These are phyloP conservation scores for Aspergillus sp. DNA, from an alignment of 2,329 filamentous ascomycete species.

Conservation along the genomic window DNA sequence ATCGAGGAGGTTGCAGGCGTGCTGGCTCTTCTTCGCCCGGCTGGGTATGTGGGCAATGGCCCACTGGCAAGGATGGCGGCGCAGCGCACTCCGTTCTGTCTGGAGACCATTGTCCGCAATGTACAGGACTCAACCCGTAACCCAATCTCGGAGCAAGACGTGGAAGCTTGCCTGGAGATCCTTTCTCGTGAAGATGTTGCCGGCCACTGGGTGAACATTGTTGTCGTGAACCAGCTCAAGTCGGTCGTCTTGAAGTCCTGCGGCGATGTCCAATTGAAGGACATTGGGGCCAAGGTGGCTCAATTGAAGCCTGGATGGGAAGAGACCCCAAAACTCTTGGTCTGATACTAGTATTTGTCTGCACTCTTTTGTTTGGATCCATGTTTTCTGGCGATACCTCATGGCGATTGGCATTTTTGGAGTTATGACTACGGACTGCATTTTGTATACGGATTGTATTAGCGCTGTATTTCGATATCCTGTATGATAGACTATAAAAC, in stretches of 20 bases:
- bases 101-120: conserved; percentile 63
- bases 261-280: conserved; percentile 34
- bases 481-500: conserved; percentile 5
- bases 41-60: conserved; percentile 32
- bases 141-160: conserved; percentile 51
- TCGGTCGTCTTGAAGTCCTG: conserved; percentile 49
- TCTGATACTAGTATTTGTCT: conserved; percentile 6
- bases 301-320: conserved; percentile 29
- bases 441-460: conserved; percentile 16
- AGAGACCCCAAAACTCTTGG: conserved; percentile 14
- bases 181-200: conserved; percentile 49
- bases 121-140: conserved; percentile 64
- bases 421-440: conserved; percentile 24
- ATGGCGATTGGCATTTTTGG: conserved; percentile 25
- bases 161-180: conserved; percentile 48
- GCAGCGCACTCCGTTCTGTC: conserved; percentile 63
- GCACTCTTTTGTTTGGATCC: conserved; percentile 7
- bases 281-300: conserved; percentile 34
- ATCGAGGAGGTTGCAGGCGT: conserved; percentile 68
- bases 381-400: conserved; percentile 18
- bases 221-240: conserved; percentile 46
- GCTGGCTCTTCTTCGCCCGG: conserved; percentile 60
- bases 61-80: conserved; percentile 32
- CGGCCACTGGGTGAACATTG: conserved; percentile 50
- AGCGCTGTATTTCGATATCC: conserved; percentile 20